phyloP scores from a whole-genome alignment of 257 asterid species.

The Solanum rostratum region DNA sequence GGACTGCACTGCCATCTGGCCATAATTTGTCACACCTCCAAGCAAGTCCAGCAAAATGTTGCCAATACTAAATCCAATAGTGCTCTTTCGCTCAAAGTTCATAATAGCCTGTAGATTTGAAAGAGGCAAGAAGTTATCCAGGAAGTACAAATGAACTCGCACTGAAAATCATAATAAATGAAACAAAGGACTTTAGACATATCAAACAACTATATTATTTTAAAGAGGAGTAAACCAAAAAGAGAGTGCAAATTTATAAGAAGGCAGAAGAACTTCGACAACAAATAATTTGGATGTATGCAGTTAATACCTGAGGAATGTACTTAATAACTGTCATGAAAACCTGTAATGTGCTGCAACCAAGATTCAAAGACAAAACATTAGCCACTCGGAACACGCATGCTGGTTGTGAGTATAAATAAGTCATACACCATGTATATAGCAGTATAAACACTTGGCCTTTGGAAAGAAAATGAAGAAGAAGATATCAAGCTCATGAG shows the following conservation, averaged over 20 bases:
- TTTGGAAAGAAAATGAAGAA: neutral
- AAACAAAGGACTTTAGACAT: neutral
- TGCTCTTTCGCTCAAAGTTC: slow-evolving; percentile 80
- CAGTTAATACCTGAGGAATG: slow-evolving; percentile 73
- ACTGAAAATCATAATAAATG: neutral
- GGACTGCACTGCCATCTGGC: slow-evolving; percentile 83
- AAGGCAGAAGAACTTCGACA: neutral
- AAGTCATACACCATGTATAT: neutral
- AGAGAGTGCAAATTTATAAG: neutral
- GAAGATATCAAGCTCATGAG: neutral
- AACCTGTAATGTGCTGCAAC: slow-evolving; percentile 70
- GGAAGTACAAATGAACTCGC: neutral
- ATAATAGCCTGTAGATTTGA: slow-evolving; percentile 39
- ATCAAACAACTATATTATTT: neutral
- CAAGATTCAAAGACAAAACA: neutral
- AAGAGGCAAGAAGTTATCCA: neutral
- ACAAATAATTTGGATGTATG: neutral
- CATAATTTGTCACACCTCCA: slow-evolving; percentile 70
- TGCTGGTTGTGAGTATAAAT: neutral
- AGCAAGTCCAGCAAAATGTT: slow-evolving; percentile 77
- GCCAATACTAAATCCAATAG: slow-evolving; percentile 88
- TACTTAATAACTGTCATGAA: slow-evolving; percentile 83
- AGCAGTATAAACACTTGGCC: neutral
- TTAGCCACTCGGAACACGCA: neutral
- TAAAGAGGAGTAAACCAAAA: neutral